A percentile compares a stretch with the other conserved stretches of the same genome.
Conservation (phyloP, 768 basidiomycete species). For the Russula foetens region DNA sequence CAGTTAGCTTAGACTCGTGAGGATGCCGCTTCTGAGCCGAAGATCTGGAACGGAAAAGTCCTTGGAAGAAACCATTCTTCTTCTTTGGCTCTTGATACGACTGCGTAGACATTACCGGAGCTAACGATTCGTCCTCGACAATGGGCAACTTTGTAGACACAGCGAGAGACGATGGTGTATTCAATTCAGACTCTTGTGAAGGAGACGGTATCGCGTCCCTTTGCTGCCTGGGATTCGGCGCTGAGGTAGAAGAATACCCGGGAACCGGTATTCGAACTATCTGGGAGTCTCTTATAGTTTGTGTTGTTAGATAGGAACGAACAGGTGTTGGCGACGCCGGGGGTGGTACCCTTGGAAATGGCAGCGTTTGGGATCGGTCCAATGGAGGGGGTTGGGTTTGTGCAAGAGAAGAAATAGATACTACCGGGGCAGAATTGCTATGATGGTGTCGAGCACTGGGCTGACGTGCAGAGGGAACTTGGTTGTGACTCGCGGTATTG, state of each 20-base stretch:
- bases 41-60: constrained; percentile 18
- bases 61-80: constrained; percentile 17
- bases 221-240: constrained; percentile 1
- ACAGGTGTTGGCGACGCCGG: constrained; percentile 14
- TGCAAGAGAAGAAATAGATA: constrained; percentile 4
- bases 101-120: constrained; percentile 14
- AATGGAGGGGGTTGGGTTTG: not conserved
- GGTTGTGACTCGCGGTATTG: not conserved
- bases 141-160: constrained; percentile 15
- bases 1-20: not conserved
- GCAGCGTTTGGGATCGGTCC: constrained; percentile 14
- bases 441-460: constrained; percentile 15
- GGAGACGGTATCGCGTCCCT: constrained; percentile 15
- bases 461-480: constrained; percentile 4
- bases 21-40: constrained; percentile 14
- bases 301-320: constrained; percentile 11
- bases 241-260: constrained; percentile 11
- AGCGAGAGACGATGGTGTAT: constrained; percentile 20
- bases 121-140: constrained; percentile 11
- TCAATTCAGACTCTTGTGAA: constrained; percentile 18
- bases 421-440: constrained; percentile 8
- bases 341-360: not conserved
- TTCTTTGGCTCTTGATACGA: constrained; percentile 21
- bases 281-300: constrained; percentile 5
- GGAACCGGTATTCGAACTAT: not conserved